Evolutionary conservation across 2,329 filamentous ascomycete species (phyloP), one percentile per base, ranked within the genome.

Genomic region (Fusarium mangiferae): DNA sequence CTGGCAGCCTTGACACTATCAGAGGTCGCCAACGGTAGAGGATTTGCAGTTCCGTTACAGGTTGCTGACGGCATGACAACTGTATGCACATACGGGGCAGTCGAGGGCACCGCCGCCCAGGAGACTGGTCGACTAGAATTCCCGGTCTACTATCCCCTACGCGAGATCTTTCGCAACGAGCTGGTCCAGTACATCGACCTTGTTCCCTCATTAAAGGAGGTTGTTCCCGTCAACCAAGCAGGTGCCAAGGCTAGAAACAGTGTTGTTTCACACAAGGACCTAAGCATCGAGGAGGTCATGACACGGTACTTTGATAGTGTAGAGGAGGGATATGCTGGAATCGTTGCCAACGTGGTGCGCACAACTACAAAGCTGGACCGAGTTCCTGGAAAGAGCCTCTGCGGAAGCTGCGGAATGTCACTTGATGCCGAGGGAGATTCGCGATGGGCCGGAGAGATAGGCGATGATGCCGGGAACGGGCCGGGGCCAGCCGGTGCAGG

Each of bases 261-360:
- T 57, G 82, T 92, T 79, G 82, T 90, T 7, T 93, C 89, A 38
- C 91, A 92, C 75, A 93, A 92, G 79, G 92, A 94, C 74, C 88
- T 94, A 51, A 97, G 94, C 51, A 98, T 99, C 77, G 95, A 98
- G 79, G 92, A 95, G 75, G 89, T 99, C 61, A 95, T 98, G 92
- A 85, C 88, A 66, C 91, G 94, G 65, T 99, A 98, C 81, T 98
- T 99, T 78, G 90, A 90, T 74, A 45, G 94, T 44, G 82, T 98
- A 22, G 95, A 98, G 80, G 90, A 90, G 74, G 93, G 92, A 67
- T 98, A 97, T 79, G 94, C 95, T 7, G 94, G 93, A 62, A 94
- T 98, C 63, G 95, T 99, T 75, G 93, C 95, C 38, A 99, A 99
- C 80, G 96, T 99, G 15, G 96, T 98, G 10, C 90, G 94, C 71